These are phyloP conservation scores for Dryadomyces quercivorus DNA, from an alignment of 2,329 filamentous ascomycete species.

Conservation along the genomic window DNA sequence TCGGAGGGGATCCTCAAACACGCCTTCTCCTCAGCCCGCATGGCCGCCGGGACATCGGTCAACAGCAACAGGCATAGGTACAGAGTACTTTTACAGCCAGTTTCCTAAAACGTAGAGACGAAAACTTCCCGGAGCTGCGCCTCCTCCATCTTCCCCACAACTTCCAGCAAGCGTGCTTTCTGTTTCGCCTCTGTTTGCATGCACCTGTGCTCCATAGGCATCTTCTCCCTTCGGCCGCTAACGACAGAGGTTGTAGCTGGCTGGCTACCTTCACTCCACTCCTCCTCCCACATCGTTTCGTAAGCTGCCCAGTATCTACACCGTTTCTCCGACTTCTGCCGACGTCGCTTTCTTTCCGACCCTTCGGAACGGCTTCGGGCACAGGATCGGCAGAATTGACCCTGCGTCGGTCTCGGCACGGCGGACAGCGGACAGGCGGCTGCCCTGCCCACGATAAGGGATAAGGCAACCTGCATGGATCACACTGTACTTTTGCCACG, in stretches of 20 bases:
- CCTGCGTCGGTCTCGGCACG: slow-evolving; percentile 4
- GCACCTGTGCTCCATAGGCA: background rate
- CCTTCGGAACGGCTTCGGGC: slow-evolving; percentile 4
- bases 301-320: background rate
- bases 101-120: background rate
- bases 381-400: slow-evolving; percentile 1
- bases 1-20: too few species aligned
- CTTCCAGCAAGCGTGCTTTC: background rate
- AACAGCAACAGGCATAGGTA: background rate
- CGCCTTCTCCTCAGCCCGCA: too few species aligned
- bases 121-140: slow-evolving; percentile 1
- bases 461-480: too few species aligned
- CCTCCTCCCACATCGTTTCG: background rate
- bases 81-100: background rate
- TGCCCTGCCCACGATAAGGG: background rate
- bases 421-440: background rate
- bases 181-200: background rate
- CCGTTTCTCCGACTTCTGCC: slow-evolving; percentile 6
- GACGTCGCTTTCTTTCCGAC: background rate
- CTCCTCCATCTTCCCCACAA: background rate
- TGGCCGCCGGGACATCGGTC: background rate
- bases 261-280: background rate
- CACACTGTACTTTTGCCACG: background rate
- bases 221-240: slow-evolving; percentile 2
- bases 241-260: background rate